phyloP scores from a whole-genome alignment of 768 basidiomycete species.

The Tylopilus rubrobrunneus region DNA sequence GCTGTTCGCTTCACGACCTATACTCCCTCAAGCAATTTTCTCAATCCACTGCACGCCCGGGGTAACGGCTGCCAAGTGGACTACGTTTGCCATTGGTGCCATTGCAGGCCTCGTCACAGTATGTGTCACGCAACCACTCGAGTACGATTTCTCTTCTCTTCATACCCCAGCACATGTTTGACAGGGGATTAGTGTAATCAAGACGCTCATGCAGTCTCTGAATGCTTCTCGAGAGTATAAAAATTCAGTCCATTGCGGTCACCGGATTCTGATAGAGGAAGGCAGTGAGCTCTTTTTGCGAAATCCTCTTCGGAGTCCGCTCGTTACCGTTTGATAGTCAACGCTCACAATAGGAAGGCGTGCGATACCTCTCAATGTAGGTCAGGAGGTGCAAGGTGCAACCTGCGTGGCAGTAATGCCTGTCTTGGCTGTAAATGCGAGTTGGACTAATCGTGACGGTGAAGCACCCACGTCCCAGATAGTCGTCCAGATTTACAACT shows the following conservation, averaged over 20 bases:
- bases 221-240: conserved; percentile 79
- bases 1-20: conserved; percentile 96
- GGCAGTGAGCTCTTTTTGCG: conserved; percentile 35
- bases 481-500: no score
- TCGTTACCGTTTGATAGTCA: no score
- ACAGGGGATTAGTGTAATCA: conserved; percentile 68
- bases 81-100: conserved; percentile 93
- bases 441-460: no score
- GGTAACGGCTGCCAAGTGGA: conserved; percentile 80
- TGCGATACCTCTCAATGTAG: no score
- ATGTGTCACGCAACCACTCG: conserved; percentile 74
- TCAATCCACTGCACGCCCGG: conserved; percentile 74
- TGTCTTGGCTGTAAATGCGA: no score
- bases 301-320: no score
- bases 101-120: conserved; percentile 64
- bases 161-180: neutral
- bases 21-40: conserved; percentile 88
- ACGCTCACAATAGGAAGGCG: no score
- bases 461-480: no score
- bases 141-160: conserved; percentile 41
- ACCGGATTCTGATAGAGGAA: conserved; percentile 91
- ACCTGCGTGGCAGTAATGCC: no score
- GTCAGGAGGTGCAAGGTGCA: no score
- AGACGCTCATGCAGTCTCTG: conserved; percentile 97
- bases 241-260: conserved; percentile 94